phyloP scores from a whole-genome alignment of 768 basidiomycete species.

The Leccinum boreale region DNA sequence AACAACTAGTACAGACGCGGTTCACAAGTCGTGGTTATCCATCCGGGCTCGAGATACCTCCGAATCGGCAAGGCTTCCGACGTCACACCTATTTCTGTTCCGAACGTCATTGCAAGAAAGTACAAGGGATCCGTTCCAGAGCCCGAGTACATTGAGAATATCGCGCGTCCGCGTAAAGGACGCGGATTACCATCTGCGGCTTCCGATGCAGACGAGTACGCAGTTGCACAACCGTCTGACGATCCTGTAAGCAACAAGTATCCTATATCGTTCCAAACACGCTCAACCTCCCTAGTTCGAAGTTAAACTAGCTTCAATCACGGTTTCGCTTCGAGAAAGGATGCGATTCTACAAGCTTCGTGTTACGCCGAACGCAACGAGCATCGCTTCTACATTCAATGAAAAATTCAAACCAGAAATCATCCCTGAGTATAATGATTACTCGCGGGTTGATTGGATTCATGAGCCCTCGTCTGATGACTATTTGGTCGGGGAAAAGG shows the following conservation, averaged over 20 bases:
- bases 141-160: conserved; percentile 44
- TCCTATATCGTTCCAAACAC: background rate
- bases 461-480: conserved; percentile 45
- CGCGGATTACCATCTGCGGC: conserved; percentile 20
- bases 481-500: conserved; percentile 70
- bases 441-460: conserved; percentile 84
- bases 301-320: conserved; percentile 68
- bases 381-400: conserved; percentile 76
- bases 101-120: conserved; percentile 72
- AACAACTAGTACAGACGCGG: conserved; percentile 54
- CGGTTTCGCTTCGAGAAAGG: conserved; percentile 69
- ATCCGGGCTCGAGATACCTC: conserved; percentile 71
- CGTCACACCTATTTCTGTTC: conserved; percentile 64
- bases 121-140: conserved; percentile 43
- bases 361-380: conserved; percentile 66
- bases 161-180: conserved; percentile 52
- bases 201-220: conserved; percentile 49
- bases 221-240: conserved; percentile 44
- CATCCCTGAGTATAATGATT: conserved; percentile 84
- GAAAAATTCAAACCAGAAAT: conserved; percentile 79
- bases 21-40: conserved; percentile 74
- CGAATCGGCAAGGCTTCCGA: conserved; percentile 78
- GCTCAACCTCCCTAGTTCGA: conserved; percentile 52
- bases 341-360: conserved; percentile 85
- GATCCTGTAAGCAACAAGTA: conserved; percentile 51